Conservation (phyloP, 1,284 basidiomycete species). For the Leccinum cinnamomeum region DNA sequence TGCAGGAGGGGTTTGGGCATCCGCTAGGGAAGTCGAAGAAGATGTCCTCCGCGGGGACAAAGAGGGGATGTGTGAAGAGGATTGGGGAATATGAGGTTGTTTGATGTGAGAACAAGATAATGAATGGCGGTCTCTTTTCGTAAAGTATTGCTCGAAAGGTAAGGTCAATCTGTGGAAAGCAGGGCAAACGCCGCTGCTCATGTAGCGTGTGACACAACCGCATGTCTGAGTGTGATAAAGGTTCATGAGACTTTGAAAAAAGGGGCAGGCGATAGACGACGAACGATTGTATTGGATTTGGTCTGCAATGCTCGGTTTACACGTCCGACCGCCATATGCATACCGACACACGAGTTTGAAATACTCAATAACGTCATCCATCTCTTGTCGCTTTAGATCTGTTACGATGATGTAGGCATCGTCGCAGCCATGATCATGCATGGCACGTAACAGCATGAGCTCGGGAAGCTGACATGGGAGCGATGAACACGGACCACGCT, state of each 20-base stretch:
- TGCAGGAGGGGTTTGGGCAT: conserved; percentile 72
- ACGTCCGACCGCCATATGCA: conserved; percentile 56
- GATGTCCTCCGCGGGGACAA: conserved; percentile 67
- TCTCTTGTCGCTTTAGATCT: conserved; percentile 70
- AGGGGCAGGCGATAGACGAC: conserved; percentile 18
- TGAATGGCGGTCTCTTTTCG: conserved; percentile 70
- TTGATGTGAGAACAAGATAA: conserved; percentile 74
- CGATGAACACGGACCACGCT: conserved; percentile 12
- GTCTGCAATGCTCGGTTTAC: conserved; percentile 63
- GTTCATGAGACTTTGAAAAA: conserved; percentile 11
- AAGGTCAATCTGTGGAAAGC: conserved; percentile 76
- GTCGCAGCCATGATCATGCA: conserved; percentile 75
- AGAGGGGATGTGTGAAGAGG: conserved; percentile 66
- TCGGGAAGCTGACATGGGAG: conserved; percentile 56
- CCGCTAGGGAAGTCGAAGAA: conserved; percentile 75
- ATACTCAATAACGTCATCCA: conserved; percentile 75
- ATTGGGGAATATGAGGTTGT: conserved; percentile 77
- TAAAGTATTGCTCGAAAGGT: conserved; percentile 67
- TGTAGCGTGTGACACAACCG: conserved; percentile 62
- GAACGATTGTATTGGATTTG: conserved; percentile 67
- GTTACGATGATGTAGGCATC: conserved; percentile 75
- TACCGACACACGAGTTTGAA: conserved; percentile 68
- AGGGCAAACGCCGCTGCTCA: conserved; percentile 64
- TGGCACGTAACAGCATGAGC: conserved; percentile 71
- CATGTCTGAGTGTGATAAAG: conserved; percentile 49